Percentiles rank a stretch among this genome's conserved stretches.
phyloP scores from a whole-genome alignment of 345 rosid genomes.

The Brassica nigra region DNA sequence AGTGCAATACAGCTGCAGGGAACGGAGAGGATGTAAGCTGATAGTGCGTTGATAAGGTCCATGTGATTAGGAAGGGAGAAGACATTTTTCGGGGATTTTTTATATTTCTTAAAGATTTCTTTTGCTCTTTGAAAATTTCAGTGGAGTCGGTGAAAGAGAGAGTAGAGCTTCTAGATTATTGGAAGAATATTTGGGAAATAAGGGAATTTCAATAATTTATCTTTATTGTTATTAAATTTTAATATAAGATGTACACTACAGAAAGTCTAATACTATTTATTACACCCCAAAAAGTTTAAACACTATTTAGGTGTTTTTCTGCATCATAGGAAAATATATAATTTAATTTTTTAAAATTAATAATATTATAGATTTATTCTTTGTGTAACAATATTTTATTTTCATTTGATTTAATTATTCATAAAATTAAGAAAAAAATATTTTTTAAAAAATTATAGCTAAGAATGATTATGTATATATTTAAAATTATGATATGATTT shows the following conservation, averaged over 20 bases:
- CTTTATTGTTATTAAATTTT: not conserved
- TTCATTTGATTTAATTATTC: too few species aligned
- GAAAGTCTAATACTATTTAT: not conserved
- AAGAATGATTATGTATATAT: too few species aligned
- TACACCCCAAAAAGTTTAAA: not conserved
- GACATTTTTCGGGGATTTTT: conserved; percentile 18
- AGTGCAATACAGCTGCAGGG: conserved; percentile 42
- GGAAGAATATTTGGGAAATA: conserved; percentile 19
- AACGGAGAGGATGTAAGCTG: conserved; percentile 12
- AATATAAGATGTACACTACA: conserved; percentile 24
- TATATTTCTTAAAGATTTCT: not conserved
- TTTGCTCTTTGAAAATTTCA: not conserved
- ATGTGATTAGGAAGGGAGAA: conserved; percentile 35
- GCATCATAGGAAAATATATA: too few species aligned
- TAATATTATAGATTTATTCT: too few species aligned
- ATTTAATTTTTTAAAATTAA: too few species aligned
- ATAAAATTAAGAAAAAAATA: too few species aligned
- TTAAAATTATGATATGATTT: too few species aligned
- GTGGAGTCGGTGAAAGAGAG: conserved; percentile 41
- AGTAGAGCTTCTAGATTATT: conserved; percentile 25
- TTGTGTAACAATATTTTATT: too few species aligned
- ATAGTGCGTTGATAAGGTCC: conserved; percentile 39
- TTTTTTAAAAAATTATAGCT: too few species aligned
- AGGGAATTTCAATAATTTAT: not conserved
- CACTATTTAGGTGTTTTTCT: not conserved